phyloP scores from a whole-genome alignment of 2,329 filamentous ascomycete species.

The Colletotrichum nymphaeae region DNA sequence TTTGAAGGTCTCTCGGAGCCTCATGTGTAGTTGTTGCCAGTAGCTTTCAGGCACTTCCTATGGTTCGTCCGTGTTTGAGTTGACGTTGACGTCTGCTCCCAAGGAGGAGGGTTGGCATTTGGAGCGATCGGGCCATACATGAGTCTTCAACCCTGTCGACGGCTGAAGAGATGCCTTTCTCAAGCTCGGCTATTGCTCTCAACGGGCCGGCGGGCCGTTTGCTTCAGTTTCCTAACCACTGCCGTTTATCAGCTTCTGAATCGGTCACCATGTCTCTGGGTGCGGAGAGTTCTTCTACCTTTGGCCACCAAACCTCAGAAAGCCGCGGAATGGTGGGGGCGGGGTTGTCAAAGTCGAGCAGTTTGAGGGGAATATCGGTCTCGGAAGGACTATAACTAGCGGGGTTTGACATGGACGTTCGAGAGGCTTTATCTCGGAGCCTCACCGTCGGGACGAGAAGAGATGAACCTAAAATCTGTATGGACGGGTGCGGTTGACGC shows the following conservation, averaged over 20 bases:
- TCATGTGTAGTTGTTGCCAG: neutral
- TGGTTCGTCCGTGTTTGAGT: neutral
- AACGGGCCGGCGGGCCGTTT: too few species aligned
- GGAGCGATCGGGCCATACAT: neutral
- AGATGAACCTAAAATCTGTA: neutral
- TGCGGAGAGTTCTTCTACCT: neutral
- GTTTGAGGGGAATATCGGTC: too few species aligned
- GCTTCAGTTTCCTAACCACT: neutral
- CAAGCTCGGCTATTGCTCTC: neutral
- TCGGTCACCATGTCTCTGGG: neutral
- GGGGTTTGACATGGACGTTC: too few species aligned
- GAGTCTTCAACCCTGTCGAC: neutral
- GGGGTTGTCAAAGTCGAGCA: too few species aligned
- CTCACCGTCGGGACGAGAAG: neutral
- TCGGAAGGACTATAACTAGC: too few species aligned
- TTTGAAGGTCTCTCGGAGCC: neutral
- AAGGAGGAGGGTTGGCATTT: neutral
- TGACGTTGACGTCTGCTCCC: neutral
- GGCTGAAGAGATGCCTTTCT: neutral
- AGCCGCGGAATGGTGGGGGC: neutral
- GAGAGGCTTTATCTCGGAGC: neutral
- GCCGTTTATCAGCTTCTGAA: neutral
- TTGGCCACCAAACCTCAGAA: neutral
- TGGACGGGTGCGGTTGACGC: neutral
- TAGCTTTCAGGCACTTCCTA: neutral